Conservation (phyloP, 108 stramenopile genomes). For the Fistulifera pelliculosa region DNA sequence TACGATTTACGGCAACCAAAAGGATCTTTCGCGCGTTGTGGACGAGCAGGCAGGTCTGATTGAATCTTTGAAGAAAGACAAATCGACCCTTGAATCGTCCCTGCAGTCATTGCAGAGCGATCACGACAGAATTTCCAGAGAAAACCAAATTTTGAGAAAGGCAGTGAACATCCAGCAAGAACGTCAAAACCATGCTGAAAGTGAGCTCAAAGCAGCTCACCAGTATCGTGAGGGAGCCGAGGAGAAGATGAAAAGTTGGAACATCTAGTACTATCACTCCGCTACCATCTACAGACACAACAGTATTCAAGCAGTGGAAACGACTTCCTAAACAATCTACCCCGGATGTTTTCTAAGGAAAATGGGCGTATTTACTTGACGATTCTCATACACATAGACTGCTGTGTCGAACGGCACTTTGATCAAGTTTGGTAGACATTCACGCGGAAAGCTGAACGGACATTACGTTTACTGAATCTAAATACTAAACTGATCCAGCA, state of each 20-base stretch:
- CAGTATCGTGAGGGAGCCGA: constrained; percentile 58
- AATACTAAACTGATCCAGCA: too few relatives aligned
- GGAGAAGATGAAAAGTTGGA: constrained; percentile 67
- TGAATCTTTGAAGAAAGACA: constrained; percentile 49
- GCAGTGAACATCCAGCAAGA: constrained; percentile 82
- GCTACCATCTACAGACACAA: constrained; percentile 67
- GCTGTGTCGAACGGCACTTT: too few relatives aligned
- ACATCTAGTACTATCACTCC: constrained; percentile 66
- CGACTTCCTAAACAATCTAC: constrained; percentile 67
- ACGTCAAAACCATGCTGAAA: constrained; percentile 50
- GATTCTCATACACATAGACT: too few relatives aligned
- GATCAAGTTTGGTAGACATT: too few relatives aligned
- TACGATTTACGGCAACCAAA: not conserved
- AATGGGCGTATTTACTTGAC: too few relatives aligned
- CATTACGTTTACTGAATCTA: too few relatives aligned
- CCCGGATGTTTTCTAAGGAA: constrained; percentile 63
- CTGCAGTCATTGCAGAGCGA: constrained; percentile 29
- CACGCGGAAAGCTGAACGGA: too few relatives aligned
- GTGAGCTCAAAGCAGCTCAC: constrained; percentile 57
- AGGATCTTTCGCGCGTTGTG: constrained; percentile 42
- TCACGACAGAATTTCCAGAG: constrained; percentile 48
- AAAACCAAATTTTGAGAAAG: constrained; percentile 67
- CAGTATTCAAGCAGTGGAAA: constrained; percentile 32
- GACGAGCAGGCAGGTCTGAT: constrained; percentile 60
- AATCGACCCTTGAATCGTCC: constrained; percentile 27